Evolutionary conservation across 257 asterid species (phyloP).

Genomic region (Rhazya stricta): DNA sequence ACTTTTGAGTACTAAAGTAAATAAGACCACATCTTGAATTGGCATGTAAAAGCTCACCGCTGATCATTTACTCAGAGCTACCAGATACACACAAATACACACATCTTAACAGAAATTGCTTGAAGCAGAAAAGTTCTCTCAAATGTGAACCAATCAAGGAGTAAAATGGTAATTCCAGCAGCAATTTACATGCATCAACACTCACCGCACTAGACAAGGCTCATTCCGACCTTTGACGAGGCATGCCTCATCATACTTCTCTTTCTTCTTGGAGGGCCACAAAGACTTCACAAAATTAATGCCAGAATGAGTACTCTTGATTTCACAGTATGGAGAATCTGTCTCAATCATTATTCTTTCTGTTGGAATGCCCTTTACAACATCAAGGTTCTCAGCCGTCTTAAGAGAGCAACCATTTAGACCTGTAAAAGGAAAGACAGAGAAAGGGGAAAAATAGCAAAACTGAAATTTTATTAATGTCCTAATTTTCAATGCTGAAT

Average conservation of each 20-base stretch:
- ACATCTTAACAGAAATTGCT: background rate
- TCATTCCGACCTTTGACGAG: constrained; percentile 93
- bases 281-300: constrained; percentile 58
- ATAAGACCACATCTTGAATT: background rate
- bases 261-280: constrained; percentile 94
- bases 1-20: background rate
- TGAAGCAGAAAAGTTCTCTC: background rate
- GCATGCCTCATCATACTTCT: constrained; percentile 68
- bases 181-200: constrained; percentile 14
- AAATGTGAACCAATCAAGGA: background rate
- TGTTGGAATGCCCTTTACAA: constrained; percentile 72
- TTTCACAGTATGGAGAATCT: constrained; percentile 94
- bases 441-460: background rate
- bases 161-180: background rate
- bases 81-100: background rate
- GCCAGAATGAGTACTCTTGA: constrained; percentile 87
- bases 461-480: background rate
- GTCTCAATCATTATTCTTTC: constrained; percentile 92
- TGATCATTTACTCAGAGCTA: background rate
- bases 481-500: background rate
- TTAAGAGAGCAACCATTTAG: constrained; percentile 85
- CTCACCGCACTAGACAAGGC: constrained; percentile 90
- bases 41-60: background rate
- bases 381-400: constrained; percentile 78
- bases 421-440: constrained; percentile 38